Evolutionary conservation across 2,329 filamentous ascomycete species (phyloP).

Genomic region (Chrysoporthe deuterocubensis): DNA sequence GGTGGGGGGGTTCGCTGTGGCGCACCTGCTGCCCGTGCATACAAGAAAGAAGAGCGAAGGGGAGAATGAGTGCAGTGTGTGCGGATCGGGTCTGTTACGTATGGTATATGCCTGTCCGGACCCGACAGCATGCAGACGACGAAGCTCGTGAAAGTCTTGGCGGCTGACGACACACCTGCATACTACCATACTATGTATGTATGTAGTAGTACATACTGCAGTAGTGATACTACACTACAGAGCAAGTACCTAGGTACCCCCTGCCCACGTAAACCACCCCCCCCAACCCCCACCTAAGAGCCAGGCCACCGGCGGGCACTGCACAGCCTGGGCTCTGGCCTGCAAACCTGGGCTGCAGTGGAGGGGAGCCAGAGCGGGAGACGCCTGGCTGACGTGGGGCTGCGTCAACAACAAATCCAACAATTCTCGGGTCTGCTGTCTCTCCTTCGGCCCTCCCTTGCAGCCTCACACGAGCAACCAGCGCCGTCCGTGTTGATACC

Average conservation of each 20-base stretch:
- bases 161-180: not conserved
- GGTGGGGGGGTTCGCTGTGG: no score
- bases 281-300: not conserved
- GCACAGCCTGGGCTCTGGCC: not conserved
- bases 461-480: not conserved
- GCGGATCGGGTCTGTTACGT: no score
- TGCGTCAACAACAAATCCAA: slow-evolving; percentile 7
- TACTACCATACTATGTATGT: no score
- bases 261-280: not conserved
- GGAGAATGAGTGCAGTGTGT: no score
- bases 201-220: no score
- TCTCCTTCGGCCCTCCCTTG: not conserved
- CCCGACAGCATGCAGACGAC: no score
- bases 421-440: slow-evolving; percentile 3
- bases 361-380: not conserved
- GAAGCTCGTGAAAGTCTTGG: not conserved
- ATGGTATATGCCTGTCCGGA: no score
- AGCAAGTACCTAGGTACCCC: no score
- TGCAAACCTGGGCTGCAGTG: slow-evolving; percentile 10
- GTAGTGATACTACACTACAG: no score
- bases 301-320: not conserved
- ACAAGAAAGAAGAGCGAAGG: no score
- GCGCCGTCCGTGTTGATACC: not conserved
- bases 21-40: no score
- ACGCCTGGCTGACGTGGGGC: slow-evolving; percentile 10